Base-by-base conservation (phyloP, 139 green algal genomes). In the Zygnema circumcarinatum region DNA sequence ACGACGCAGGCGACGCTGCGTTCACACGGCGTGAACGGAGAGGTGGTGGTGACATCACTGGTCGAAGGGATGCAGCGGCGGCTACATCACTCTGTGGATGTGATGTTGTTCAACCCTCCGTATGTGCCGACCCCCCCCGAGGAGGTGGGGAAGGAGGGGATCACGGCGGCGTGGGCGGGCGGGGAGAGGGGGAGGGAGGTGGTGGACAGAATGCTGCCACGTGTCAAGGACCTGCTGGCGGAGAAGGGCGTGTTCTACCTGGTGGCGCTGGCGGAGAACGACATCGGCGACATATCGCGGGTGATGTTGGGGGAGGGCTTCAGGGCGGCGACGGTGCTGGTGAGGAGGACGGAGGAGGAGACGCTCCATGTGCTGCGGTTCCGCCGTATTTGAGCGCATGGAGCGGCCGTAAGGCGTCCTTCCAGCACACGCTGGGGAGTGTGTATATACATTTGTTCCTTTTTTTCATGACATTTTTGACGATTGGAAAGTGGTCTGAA, bases 81-180 rank as follows among this genome's bases (percentile, higher is more conserved):
- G 22, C 68, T 93, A n/a, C 40, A 29, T 25, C 74, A 84, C 38
- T 38, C 32, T 21, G 75, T 94, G 7, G 92, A 95, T 75, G 22
- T 94, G 38, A 92, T 98, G 91, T 53, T 98, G 25, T 98, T 98
- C 91, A 99, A 99, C 87, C 97, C 97, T 2, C 97, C 97, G 11
- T 98, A 99, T 85, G 97, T 99, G 53, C 95, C 95, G 0, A 99
- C 97, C 0, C 96, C 96, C 21, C 93, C 96, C 47, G 95, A 97
- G 25, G 97, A 99, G 88, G 92, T 98, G 22, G 68, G 56, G 0
- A 1, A 32, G 0, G 36, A 42, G 1, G 22, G 94, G 92, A 95
- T 98, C 29, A 86, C 93, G 16, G 91, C 92, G 0, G 95, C 96
- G 1, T 99, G 96, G 96, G 96, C 96, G 0, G 96, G 96, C 1